These are phyloP conservation scores for Colletotrichum agaves DNA, from an alignment of 2,329 filamentous ascomycete species.

Conservation along the genomic window DNA sequence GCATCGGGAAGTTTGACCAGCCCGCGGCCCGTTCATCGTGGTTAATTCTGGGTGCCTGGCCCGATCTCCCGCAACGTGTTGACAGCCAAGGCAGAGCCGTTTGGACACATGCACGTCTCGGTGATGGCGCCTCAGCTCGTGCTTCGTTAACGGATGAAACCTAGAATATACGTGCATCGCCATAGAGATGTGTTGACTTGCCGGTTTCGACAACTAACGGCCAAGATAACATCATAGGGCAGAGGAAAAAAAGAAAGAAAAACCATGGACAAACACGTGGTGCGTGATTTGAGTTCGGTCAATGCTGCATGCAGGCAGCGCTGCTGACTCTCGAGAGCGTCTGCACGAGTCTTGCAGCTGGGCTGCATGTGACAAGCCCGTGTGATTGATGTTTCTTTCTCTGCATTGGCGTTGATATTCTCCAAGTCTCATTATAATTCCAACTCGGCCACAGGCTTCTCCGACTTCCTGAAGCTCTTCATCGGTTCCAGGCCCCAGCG, in stretches of 20 bases:
- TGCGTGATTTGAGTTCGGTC: too few relatives aligned
- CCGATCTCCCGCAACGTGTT: too few relatives aligned
- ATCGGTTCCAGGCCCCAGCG: conserved; percentile 86
- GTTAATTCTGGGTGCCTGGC: neutral
- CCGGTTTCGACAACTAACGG: neutral
- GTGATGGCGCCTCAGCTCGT: neutral
- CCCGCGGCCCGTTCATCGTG: neutral
- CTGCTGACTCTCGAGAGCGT: too few relatives aligned
- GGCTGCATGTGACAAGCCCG: neutral
- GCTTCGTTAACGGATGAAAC: conserved; percentile 1
- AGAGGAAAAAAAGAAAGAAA: too few relatives aligned
- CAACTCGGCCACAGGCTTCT: conserved; percentile 14
- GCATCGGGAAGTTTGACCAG: neutral
- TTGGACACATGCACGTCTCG: neutral
- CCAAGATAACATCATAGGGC: too few relatives aligned
- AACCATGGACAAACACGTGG: too few relatives aligned
- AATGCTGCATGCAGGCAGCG: too few relatives aligned
- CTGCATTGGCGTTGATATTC: neutral
- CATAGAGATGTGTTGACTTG: too few relatives aligned
- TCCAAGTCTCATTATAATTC: neutral
- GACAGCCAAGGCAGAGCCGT: neutral
- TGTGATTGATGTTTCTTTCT: too few relatives aligned
- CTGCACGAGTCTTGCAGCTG: neutral
- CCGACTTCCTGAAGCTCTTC: conserved; percentile 61
- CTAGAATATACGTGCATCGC: neutral